Evolutionary conservation across 495 filamentous ascomycete genomes (phyloP).

Genomic region (Neurospora sp.): DNA sequence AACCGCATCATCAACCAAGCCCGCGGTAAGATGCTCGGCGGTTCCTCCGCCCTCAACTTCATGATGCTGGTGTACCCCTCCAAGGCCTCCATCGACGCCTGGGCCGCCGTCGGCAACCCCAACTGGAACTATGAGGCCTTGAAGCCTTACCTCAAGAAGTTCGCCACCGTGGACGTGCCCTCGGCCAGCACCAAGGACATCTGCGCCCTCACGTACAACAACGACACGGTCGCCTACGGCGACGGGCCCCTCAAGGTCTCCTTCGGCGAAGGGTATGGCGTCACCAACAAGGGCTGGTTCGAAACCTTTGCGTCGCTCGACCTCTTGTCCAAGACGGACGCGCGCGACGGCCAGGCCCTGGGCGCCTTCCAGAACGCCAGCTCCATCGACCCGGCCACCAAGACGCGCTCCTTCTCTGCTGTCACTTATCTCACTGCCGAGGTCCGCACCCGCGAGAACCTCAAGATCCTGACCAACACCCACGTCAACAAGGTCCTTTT

Average conservation of each 20-base stretch:
- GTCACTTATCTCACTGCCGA: constrained; percentile 27
- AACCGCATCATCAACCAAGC: constrained; percentile 25
- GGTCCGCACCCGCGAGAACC: constrained; percentile 29
- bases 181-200: constrained; percentile 19
- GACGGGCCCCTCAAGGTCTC: constrained; percentile 33
- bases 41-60: constrained; percentile 47
- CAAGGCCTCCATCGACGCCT: constrained; percentile 38
- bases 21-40: constrained; percentile 48
- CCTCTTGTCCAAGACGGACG: constrained; percentile 25
- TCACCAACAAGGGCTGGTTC: constrained; percentile 28
- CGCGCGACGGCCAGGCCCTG: constrained; percentile 24
- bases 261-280: constrained; percentile 25
- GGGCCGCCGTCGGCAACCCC: constrained; percentile 42
- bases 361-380: constrained; percentile 37
- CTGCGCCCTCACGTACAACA: constrained; percentile 22
- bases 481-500: constrained; percentile 34
- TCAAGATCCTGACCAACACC: constrained; percentile 36
- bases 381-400: constrained; percentile 32
- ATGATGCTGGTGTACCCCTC: constrained; percentile 37
- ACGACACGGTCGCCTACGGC: constrained; percentile 18
- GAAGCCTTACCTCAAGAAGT: constrained; percentile 38
- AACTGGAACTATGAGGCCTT: constrained; percentile 43
- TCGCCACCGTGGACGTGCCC: constrained; percentile 23
- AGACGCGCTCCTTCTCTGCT: constrained; percentile 28
- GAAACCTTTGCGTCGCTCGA: constrained; percentile 24